These are phyloP conservation scores for Metschnikowia colocasiae DNA, from an alignment of 805 yeast species.

Conservation along the genomic window DNA sequence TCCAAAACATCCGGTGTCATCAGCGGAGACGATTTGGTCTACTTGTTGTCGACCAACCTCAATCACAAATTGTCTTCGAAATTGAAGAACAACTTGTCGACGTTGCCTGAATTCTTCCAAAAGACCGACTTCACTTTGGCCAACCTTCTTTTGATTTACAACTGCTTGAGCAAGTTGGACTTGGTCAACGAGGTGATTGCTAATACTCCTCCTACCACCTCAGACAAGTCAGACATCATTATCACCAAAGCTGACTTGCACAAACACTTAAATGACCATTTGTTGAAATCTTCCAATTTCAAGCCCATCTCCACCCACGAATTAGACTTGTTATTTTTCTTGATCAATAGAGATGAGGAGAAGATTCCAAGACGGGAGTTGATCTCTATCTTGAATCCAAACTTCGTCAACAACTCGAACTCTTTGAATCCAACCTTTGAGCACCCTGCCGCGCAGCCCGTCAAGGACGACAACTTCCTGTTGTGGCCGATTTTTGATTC, in stretches of 20 bases:
- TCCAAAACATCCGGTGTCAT: conserved; percentile 32
- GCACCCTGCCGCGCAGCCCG: conserved; percentile 40
- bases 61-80: conserved; percentile 39
- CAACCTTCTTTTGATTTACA: conserved; percentile 39
- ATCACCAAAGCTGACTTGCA: conserved; percentile 41
- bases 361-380: conserved; percentile 40
- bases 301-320: conserved; percentile 39
- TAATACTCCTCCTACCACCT: conserved; percentile 41
- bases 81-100: conserved; percentile 32
- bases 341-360: conserved; percentile 37
- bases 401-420: conserved; percentile 34
- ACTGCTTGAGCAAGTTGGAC: conserved; percentile 40
- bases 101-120: conserved; percentile 35
- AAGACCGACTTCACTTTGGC: conserved; percentile 33
- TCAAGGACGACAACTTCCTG: conserved; percentile 37
- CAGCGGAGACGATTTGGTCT: conserved; percentile 28
- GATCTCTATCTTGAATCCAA: conserved; percentile 56
- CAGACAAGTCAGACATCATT: conserved; percentile 39
- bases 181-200: conserved; percentile 45
- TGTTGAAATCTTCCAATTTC: conserved; percentile 41
- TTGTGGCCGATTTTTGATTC: conserved; percentile 60
- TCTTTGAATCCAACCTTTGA: conserved; percentile 38
- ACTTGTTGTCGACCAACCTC: conserved; percentile 35
- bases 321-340: conserved; percentile 38
- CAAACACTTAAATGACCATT: conserved; percentile 41